phyloP scores from a whole-genome alignment of 768 basidiomycete genomes.

The Dioszegia crocea region DNA sequence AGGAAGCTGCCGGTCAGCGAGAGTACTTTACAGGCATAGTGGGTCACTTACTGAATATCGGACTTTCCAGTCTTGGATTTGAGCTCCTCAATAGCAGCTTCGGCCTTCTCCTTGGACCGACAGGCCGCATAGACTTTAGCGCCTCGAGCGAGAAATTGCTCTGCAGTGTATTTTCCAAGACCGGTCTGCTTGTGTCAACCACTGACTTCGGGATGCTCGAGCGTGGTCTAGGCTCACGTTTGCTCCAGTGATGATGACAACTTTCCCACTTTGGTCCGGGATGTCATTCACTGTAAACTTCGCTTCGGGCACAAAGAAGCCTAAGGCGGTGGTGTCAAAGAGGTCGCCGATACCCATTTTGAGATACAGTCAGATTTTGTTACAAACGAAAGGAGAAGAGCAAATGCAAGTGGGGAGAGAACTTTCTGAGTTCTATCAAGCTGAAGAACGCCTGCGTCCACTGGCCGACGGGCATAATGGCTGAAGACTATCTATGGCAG shows the following conservation, averaged over 20 bases:
- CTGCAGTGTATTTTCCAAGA: conserved; percentile 5
- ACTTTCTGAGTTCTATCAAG: too few species aligned
- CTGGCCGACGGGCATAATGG: too few species aligned
- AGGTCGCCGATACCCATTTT: too few species aligned
- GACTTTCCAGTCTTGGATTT: conserved; percentile 2
- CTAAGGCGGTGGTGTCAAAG: background rate
- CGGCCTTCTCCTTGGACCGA: conserved; percentile 19
- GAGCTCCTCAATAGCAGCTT: conserved; percentile 28
- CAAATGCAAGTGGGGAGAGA: too few species aligned
- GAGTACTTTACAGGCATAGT: too few species aligned
- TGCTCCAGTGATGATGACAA: conserved; percentile 34
- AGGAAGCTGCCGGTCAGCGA: conserved; percentile 12
- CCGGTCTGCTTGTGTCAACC: conserved; percentile 6
- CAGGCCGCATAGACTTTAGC: conserved; percentile 37
- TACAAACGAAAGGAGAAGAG: too few species aligned
- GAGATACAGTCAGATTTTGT: too few species aligned
- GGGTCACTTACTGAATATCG: background rate
- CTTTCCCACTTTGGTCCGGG: background rate
- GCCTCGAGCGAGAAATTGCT: conserved; percentile 26
- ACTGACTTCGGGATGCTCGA: background rate
- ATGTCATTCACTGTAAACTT: background rate
- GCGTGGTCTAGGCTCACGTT: conserved; percentile 27
- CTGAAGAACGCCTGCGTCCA: too few species aligned
- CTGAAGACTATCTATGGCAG: too few species aligned
- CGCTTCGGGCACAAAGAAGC: background rate